Conservation (phyloP, 2,329 filamentous ascomycete species). For the Fusarium sp. region DNA sequence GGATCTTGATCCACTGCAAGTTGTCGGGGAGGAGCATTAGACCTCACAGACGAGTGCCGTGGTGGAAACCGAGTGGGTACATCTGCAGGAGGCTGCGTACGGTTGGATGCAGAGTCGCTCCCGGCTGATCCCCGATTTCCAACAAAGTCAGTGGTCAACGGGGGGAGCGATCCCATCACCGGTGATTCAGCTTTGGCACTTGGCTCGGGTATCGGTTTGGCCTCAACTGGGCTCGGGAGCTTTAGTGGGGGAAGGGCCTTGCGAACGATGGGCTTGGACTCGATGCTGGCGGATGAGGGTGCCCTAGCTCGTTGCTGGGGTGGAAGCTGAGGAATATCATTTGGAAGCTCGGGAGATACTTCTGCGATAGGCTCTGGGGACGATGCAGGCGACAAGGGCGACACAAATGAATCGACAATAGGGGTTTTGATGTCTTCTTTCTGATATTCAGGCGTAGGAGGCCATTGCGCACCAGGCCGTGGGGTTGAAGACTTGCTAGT, state of each 20-base stretch:
- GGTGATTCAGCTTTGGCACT: slow-evolving; percentile 26
- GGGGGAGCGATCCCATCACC: slow-evolving; percentile 36
- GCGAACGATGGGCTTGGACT: slow-evolving; percentile 35
- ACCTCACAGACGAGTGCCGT: slow-evolving; percentile 47
- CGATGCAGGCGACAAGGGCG: slow-evolving; percentile 58
- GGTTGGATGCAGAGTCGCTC: slow-evolving; percentile 33
- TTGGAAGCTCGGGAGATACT: slow-evolving; percentile 52
- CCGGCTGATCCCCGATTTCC: slow-evolving; percentile 29
- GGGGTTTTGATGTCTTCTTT: slow-evolving; percentile 54
- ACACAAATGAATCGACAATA: slow-evolving; percentile 49
- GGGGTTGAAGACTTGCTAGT: slow-evolving; percentile 32
- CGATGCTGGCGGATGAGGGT: slow-evolving; percentile 22
- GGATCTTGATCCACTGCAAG: slow-evolving; percentile 41
- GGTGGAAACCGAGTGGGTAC: slow-evolving; percentile 42
- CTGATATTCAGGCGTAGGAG: slow-evolving; percentile 62
- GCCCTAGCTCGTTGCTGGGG: slow-evolving; percentile 18
- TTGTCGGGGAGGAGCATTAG: slow-evolving; percentile 37
- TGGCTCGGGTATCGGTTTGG: slow-evolving; percentile 39
- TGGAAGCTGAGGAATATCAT: slow-evolving; percentile 26
- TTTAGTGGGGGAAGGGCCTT: slow-evolving; percentile 41
- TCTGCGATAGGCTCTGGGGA: slow-evolving; percentile 52
- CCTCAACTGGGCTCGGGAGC: slow-evolving; percentile 34
- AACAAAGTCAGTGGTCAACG: slow-evolving; percentile 16
- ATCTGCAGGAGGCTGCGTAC: slow-evolving; percentile 33
- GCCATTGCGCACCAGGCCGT: slow-evolving; percentile 46